phyloP scores from a whole-genome alignment of 1,284 basidiomycete species.

The Heterobasidion irregulare region DNA sequence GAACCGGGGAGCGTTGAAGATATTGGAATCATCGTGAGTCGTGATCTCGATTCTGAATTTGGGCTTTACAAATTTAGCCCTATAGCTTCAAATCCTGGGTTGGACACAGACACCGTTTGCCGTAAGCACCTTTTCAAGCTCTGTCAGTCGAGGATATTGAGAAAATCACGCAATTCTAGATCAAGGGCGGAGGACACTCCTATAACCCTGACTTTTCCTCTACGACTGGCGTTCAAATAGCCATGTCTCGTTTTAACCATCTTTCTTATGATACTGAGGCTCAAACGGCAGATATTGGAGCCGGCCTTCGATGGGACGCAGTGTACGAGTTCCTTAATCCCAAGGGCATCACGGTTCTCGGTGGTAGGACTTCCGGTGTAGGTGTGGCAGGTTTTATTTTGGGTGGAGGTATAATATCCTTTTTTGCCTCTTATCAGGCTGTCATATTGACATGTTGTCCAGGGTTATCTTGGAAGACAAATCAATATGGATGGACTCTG shows the following conservation, averaged over 20 bases:
- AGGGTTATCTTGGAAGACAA: conserved; percentile 32
- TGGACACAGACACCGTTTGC: conserved; percentile 26
- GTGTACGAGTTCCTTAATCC: conserved; percentile 33
- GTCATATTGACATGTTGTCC: not conserved
- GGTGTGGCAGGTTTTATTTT: conserved; percentile 41
- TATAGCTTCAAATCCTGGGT: conserved; percentile 36
- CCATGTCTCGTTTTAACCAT: conserved; percentile 34
- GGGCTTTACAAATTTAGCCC: not conserved
- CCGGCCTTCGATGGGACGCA: conserved; percentile 41
- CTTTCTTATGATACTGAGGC: conserved; percentile 23
- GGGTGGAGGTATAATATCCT: conserved; percentile 29
- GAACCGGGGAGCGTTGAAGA: too few relatives aligned
- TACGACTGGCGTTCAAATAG: conserved; percentile 42
- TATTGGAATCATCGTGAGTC: too few relatives aligned
- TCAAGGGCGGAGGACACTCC: conserved; percentile 43
- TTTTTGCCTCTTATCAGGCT: not conserved
- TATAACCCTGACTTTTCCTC: conserved; percentile 42
- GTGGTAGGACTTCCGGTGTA: conserved; percentile 34
- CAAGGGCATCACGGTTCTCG: conserved; percentile 33
- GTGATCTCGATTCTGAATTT: too few relatives aligned
- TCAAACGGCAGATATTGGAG: conserved; percentile 32
- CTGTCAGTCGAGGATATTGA: not conserved
- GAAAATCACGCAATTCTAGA: conserved; percentile 15
- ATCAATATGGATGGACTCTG: conserved; percentile 33
- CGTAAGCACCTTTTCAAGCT: conserved; percentile 15